Evolutionary conservation across 768 basidiomycete genomes (phyloP).

Genomic region (Boletellus sp.): DNA sequence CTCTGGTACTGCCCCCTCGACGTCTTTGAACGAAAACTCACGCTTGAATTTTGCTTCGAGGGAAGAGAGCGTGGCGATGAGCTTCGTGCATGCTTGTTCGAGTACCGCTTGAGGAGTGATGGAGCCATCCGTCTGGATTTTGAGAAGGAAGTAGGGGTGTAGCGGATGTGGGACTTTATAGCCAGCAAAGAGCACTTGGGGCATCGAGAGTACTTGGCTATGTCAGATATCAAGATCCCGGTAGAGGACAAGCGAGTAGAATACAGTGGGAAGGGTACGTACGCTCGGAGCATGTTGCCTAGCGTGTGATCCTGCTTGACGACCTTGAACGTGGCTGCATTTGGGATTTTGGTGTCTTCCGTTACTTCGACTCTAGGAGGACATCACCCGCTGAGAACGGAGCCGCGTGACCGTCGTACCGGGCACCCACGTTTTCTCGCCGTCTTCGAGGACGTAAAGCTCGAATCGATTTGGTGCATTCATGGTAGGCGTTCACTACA

Average conservation of each 20-base stretch:
- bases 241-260: background rate
- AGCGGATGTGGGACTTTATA: conserved; percentile 98
- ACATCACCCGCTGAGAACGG: conserved; percentile 3
- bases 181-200: conserved; percentile 89
- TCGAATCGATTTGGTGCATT: conserved; percentile 95
- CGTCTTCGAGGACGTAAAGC: conserved; percentile 87
- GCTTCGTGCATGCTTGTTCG: conserved; percentile 76
- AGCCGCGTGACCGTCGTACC: background rate
- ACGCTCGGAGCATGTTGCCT: conserved; percentile 96
- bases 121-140: conserved; percentile 91
- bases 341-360: conserved; percentile 97
- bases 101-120: conserved; percentile 79
- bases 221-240: background rate
- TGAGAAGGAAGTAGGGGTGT: conserved; percentile 90
- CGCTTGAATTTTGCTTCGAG: conserved; percentile 77
- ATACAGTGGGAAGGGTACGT: conserved; percentile 31
- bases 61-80: conserved; percentile 67
- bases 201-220: conserved; percentile 88
- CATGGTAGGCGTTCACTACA: conserved; percentile 41
- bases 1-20: conserved; percentile 46
- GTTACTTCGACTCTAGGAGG: conserved; percentile 75
- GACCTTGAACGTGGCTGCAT: conserved; percentile 92
- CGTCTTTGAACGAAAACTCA: conserved; percentile 78
- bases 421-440: conserved; percentile 82
- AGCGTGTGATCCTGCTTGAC: conserved; percentile 97